phyloP scores from a whole-genome alignment of 169 alveolate species.

The Babesia ovis region DNA sequence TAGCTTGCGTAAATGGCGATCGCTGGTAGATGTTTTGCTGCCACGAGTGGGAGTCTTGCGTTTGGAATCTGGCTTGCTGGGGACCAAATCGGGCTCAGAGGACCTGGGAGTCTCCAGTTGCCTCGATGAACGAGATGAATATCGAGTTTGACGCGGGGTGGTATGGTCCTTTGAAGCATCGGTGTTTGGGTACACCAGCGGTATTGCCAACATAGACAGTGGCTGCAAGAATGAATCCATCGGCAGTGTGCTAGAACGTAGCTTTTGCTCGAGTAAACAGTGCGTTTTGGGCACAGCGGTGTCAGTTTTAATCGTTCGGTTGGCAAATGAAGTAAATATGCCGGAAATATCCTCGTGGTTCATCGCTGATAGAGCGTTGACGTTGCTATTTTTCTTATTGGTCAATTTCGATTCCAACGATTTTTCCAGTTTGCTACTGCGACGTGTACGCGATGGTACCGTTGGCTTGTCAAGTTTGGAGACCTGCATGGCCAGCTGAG shows the following conservation, averaged over 20 bases:
- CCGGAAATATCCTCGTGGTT: constrained; percentile 15
- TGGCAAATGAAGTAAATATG: neutral
- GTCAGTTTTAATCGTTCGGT: neutral
- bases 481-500: constrained; percentile 30
- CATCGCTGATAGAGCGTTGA: constrained; percentile 6
- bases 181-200: neutral
- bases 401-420: neutral
- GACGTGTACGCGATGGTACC: neutral
- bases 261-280: constrained; percentile 23
- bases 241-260: constrained; percentile 9
- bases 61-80: neutral
- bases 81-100: neutral
- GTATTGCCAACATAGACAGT: constrained; percentile 21
- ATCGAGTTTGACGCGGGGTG: neutral
- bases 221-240: constrained; percentile 33
- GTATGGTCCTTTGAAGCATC: neutral
- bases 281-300: neutral
- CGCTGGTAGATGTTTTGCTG: neutral
- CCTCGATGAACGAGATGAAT: too few species aligned
- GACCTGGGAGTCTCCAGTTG: neutral
- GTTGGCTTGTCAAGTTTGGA: neutral
- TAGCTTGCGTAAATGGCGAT: constrained; percentile 3
- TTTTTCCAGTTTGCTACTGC: neutral
- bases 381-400: neutral
- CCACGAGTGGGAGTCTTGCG: neutral